Percentiles rank a stretch among this genome's conserved stretches.
Conservation (phyloP, 164 flowering plant species). For the Hamamelis virginiana region DNA sequence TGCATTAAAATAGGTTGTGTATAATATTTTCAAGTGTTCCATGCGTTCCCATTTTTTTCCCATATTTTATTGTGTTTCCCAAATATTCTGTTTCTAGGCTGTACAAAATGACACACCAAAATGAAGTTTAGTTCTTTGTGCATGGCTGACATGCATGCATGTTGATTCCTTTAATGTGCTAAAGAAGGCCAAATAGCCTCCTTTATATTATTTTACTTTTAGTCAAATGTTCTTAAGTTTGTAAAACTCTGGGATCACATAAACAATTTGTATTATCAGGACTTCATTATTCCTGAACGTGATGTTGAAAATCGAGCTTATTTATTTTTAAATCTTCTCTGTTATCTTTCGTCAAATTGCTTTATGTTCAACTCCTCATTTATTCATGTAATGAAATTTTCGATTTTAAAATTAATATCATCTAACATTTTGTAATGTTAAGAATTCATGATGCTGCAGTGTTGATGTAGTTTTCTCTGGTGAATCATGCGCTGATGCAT, state of each 20-base stretch:
- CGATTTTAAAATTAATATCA: not conserved
- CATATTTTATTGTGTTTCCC: not conserved
- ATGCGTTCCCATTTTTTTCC: not conserved
- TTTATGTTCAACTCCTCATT: too few species aligned
- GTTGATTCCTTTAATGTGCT: not conserved
- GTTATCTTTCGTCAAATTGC: too few species aligned
- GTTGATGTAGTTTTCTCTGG: slow-evolving; percentile 73
- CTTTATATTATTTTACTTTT: not conserved
- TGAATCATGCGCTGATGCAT: slow-evolving; percentile 83
- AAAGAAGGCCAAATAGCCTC: not conserved
- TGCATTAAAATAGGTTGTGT: too few species aligned
- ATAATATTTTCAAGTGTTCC: too few species aligned
- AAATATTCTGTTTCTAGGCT: not conserved
- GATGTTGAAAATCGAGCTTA: not conserved
- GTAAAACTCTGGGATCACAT: not conserved
- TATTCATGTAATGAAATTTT: not conserved
- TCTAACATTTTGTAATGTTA: slow-evolving; percentile 8
- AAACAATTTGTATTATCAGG: not conserved
- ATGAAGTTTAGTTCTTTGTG: not conserved
- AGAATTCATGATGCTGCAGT: slow-evolving; percentile 45
- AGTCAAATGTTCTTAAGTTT: too few species aligned
- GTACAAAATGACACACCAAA: not conserved
- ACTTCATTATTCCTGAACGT: not conserved
- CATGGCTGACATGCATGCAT: not conserved
- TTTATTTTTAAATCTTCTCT: too few species aligned